phyloP scores from a whole-genome alignment of 345 rosid genomes.

The Eucalyptus caleyi region DNA sequence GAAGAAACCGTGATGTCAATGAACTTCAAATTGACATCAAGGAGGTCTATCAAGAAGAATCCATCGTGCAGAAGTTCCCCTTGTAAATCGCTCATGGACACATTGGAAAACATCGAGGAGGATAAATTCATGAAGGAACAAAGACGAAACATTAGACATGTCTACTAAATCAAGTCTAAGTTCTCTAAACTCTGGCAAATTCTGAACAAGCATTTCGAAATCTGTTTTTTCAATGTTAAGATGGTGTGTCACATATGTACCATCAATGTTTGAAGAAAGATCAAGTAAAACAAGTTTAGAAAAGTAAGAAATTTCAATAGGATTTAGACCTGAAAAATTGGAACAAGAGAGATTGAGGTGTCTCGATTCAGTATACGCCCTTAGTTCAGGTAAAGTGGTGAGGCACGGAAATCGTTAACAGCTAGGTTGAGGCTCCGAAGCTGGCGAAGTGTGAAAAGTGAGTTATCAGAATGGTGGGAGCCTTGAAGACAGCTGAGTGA shows the following conservation, averaged over 20 bases:
- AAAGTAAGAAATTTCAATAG: not conserved
- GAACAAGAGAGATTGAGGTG: not conserved
- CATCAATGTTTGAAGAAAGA: not conserved
- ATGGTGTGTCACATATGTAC: not conserved
- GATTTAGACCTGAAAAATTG: not conserved
- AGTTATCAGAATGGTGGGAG: not conserved
- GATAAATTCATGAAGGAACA: not conserved
- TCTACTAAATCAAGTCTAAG: not conserved
- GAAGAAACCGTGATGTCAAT: not conserved
- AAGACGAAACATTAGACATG: not conserved
- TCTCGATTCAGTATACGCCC: not conserved
- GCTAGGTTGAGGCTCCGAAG: not conserved
- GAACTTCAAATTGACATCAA: not conserved
- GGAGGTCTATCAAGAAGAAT: not conserved
- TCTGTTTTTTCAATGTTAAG: not conserved
- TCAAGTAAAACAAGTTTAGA: not conserved
- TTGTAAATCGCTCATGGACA: not conserved
- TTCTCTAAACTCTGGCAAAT: not conserved
- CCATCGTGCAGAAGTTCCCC: not conserved
- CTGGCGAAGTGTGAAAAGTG: not conserved
- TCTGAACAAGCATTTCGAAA: not conserved
- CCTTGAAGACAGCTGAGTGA: not conserved
- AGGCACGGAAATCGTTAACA: not conserved
- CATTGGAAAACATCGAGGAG: not conserved
- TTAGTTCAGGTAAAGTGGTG: not conserved